Evolutionary conservation across 1,139 yeast genomes (phyloP).

Genomic region (Suhomyces chickasaworum): DNA sequence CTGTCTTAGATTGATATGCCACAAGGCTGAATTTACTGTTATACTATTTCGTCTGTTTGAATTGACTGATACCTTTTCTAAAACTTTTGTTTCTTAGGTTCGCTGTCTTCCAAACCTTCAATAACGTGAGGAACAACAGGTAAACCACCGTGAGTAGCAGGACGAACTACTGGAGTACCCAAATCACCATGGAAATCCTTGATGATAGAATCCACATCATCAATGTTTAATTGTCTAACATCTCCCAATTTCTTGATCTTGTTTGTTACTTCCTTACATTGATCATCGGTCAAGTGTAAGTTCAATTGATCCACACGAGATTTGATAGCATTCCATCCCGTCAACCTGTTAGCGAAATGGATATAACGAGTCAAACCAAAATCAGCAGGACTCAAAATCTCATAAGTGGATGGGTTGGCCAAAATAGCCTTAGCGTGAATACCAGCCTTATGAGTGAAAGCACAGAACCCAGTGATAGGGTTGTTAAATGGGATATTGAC

Average conservation of each 20-base stretch:
- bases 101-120: slow-evolving; percentile 22
- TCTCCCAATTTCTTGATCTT: slow-evolving; percentile 95
- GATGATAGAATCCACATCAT: slow-evolving; percentile 95
- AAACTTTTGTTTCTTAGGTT: slow-evolving; percentile 13
- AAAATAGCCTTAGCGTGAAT: slow-evolving; percentile 98
- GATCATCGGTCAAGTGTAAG: slow-evolving; percentile 85
- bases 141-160: slow-evolving; percentile 16
- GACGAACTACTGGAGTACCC: slow-evolving; percentile 30
- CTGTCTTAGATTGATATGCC: not conserved
- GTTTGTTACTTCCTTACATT: slow-evolving; percentile 89
- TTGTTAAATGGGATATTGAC: slow-evolving; percentile 97
- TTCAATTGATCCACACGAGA: slow-evolving; percentile 97
- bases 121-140: slow-evolving; percentile 23
- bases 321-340: slow-evolving; percentile 99
- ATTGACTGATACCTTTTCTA: not conserved
- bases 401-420: slow-evolving; percentile 98
- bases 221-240: slow-evolving; percentile 90
- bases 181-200: slow-evolving; percentile 85
- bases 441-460: slow-evolving; percentile 99
- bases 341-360: slow-evolving; percentile 95
- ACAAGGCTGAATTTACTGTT: not conserved
- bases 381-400: slow-evolving; percentile 91
- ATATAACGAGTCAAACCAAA: slow-evolving; percentile 94
- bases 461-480: slow-evolving; percentile 99
- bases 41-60: slow-evolving; percentile 1